These are phyloP conservation scores for Goffeauzyma gilvescens DNA, from an alignment of 768 basidiomycete species.

Conservation along the genomic window DNA sequence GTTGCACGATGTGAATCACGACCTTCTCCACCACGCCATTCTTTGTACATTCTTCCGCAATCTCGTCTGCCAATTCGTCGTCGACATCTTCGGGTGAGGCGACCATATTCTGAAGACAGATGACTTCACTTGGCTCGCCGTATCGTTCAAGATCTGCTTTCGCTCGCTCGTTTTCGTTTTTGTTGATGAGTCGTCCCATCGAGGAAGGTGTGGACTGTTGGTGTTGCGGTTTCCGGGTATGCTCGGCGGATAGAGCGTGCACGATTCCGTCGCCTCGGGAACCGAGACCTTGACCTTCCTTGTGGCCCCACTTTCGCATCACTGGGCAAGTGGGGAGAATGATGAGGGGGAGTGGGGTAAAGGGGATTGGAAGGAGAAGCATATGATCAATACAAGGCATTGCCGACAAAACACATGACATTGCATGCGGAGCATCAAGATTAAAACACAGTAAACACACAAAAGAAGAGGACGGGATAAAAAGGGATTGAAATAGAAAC, in stretches of 20 bases:
- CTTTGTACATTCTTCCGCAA: slow-evolving; percentile 37
- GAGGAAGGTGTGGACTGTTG: slow-evolving; percentile 35
- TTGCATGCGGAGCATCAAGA: too few species aligned
- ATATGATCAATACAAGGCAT: slow-evolving; percentile 4
- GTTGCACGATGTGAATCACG: slow-evolving; percentile 56
- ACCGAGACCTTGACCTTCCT: slow-evolving; percentile 81
- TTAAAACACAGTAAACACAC: background rate
- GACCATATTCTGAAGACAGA: slow-evolving; percentile 81
- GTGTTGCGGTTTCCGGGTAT: slow-evolving; percentile 33
- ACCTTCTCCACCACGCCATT: slow-evolving; percentile 68
- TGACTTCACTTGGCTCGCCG: slow-evolving; percentile 74
- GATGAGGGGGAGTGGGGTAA: too few species aligned
- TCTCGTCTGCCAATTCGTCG: slow-evolving; percentile 70
- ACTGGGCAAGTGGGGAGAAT: slow-evolving; percentile 31
- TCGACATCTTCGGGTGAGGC: slow-evolving; percentile 54
- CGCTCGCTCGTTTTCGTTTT: slow-evolving; percentile 62
- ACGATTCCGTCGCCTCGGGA: slow-evolving; percentile 67
- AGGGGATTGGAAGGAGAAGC: background rate
- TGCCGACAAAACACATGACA: too few species aligned
- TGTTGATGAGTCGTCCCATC: slow-evolving; percentile 77
- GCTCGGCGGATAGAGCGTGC: slow-evolving; percentile 65
- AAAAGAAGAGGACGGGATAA: background rate
- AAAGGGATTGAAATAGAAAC: slow-evolving; percentile 6
- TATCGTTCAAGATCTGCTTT: slow-evolving; percentile 61
- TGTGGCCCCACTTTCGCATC: slow-evolving; percentile 94